Percentiles rank a stretch among this genome's conserved stretches.
Evolutionary conservation across 2,329 filamentous ascomycete species (phyloP).

Genomic region (Fusarium sacchari): DNA sequence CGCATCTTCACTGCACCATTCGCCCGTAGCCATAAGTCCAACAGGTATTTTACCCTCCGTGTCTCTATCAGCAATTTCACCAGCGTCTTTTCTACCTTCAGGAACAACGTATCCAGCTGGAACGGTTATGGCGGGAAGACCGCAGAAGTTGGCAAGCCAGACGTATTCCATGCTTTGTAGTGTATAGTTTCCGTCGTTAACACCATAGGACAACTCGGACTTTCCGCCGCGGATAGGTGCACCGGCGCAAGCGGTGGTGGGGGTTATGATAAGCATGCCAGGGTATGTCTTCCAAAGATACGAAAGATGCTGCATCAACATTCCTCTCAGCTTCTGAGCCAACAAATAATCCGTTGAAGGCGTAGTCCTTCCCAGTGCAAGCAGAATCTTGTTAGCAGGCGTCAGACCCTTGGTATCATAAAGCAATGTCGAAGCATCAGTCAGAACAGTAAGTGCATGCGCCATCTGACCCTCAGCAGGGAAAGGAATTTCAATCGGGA

Average conservation of each 20-base stretch:
- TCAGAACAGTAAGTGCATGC: conserved; percentile 78
- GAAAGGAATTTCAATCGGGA: conserved; percentile 68
- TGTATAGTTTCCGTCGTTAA: conserved; percentile 59
- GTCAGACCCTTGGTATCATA: conserved; percentile 62
- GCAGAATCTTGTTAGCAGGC: conserved; percentile 71
- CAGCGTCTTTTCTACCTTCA: conserved; percentile 45
- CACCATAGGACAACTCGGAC: conserved; percentile 52
- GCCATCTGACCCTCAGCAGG: conserved; percentile 73
- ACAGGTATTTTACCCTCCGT: conserved; percentile 58
- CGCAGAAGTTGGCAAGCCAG: conserved; percentile 63
- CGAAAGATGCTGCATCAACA: conserved; percentile 77
- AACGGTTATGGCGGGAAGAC: conserved; percentile 56
- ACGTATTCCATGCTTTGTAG: conserved; percentile 60
- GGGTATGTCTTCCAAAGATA: conserved; percentile 72
- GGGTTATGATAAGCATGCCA: conserved; percentile 76
- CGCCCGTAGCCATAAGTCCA: conserved; percentile 65
- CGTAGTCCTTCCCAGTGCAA: conserved; percentile 71
- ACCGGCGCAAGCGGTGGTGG: conserved; percentile 66
- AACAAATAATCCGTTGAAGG: conserved; percentile 73
- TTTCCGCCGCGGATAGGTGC: conserved; percentile 52
- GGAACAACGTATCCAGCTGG: conserved; percentile 58
- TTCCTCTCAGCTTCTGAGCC: conserved; percentile 74
- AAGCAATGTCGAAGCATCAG: conserved; percentile 64
- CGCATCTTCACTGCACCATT: conserved; percentile 63
- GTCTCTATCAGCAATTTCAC: conserved; percentile 46